phyloP scores from a whole-genome alignment of 305 asterid species.

The Lippia alba region DNA sequence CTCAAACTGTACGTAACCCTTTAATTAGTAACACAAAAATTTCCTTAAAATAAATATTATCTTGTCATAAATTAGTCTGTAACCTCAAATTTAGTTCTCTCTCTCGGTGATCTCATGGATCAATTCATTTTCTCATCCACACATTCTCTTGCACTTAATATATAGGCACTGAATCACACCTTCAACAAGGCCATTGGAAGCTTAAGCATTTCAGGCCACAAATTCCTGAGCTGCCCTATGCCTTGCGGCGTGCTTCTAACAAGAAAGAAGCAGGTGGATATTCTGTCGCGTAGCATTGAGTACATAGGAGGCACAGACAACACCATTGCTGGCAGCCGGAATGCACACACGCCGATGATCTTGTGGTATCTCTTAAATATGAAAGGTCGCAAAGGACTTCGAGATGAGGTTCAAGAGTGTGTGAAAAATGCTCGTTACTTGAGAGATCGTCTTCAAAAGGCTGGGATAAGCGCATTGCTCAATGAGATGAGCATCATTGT shows the following conservation, averaged over 20 bases:
- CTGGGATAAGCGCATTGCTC: constrained; percentile 36
- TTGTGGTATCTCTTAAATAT: constrained; percentile 57
- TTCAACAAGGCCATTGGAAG: constrained; percentile 65
- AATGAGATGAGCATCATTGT: constrained; percentile 43
- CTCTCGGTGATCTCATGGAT: no score
- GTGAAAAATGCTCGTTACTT: constrained; percentile 32
- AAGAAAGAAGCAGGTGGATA: constrained; percentile 43
- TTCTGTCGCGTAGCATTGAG: constrained; percentile 47
- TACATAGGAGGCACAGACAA: constrained; percentile 58
- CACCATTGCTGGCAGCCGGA: constrained; percentile 60
- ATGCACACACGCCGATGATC: constrained; percentile 61
- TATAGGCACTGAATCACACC: constrained; percentile 31
- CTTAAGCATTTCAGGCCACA: constrained; percentile 58
- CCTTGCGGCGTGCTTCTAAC: constrained; percentile 60
- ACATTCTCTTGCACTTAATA: no score
- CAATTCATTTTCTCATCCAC: no score
- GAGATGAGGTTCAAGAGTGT: constrained; percentile 40
- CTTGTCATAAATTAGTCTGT: no score
- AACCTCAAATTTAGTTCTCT: no score
- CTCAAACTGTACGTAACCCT: no score
- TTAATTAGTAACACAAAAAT: no score
- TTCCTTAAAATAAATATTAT: no score
- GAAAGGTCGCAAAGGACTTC: constrained; percentile 45
- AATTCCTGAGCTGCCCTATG: constrained; percentile 57
- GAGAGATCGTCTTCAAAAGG: constrained; percentile 26